These are phyloP conservation scores for Ogataea hybrid DNA, from an alignment of 1,139 yeast genomes.

Conservation along the genomic window DNA sequence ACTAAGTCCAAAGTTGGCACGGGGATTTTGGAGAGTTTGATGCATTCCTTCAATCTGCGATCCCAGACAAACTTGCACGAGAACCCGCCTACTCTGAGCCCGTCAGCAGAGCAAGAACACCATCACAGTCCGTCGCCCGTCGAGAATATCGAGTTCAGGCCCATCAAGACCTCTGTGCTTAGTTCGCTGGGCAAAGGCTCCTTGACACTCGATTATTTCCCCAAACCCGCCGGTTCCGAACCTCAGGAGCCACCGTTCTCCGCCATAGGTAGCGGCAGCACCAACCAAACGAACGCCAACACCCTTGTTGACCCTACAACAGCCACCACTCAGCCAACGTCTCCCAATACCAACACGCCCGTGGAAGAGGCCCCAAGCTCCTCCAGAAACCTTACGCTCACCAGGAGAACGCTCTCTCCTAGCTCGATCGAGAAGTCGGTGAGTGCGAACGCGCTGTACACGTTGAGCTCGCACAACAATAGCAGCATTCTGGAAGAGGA, in stretches of 20 bases:
- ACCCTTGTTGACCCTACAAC: slow-evolving; percentile 12
- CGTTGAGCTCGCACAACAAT: slow-evolving; percentile 6
- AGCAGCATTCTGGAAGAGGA: slow-evolving; percentile 15
- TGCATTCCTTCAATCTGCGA: slow-evolving; percentile 27
- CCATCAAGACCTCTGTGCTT: slow-evolving; percentile 55
- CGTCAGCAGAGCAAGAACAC: not conserved
- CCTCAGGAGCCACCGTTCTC: slow-evolving; percentile 8
- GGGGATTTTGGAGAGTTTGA: slow-evolving; percentile 26
- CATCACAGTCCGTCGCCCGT: slow-evolving; percentile 16
- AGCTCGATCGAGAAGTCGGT: slow-evolving; percentile 4
- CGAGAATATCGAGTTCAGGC: slow-evolving; percentile 49
- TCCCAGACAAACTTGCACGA: slow-evolving; percentile 22
- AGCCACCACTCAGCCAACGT: slow-evolving; percentile 10
- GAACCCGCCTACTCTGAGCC: not conserved
- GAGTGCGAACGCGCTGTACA: slow-evolving; percentile 4
- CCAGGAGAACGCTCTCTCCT: slow-evolving; percentile 11
- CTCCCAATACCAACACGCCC: slow-evolving; percentile 15
- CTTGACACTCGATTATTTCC: slow-evolving; percentile 53
- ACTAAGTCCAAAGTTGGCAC: slow-evolving; percentile 5
- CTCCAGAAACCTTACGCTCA: slow-evolving; percentile 9
- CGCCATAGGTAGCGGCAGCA: slow-evolving; percentile 6
- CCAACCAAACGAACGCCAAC: slow-evolving; percentile 3
- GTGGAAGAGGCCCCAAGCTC: slow-evolving; percentile 3
- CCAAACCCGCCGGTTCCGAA: slow-evolving; percentile 10
- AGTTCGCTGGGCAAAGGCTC: slow-evolving; percentile 74